Evolutionary conservation across 306 rosid genomes (phyloP).

Genomic region (Prosopis cineraria): DNA sequence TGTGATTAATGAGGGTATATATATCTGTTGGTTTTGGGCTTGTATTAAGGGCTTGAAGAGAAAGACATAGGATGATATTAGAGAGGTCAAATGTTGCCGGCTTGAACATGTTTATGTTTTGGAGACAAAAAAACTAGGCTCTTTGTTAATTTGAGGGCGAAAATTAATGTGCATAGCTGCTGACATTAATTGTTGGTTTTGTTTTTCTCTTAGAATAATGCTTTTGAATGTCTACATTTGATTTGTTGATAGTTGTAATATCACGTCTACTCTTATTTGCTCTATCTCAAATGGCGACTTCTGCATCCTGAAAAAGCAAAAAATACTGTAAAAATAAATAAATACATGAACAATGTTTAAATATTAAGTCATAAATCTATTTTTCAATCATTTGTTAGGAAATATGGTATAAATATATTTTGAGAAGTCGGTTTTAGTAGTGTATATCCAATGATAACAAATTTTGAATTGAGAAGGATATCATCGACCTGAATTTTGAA

Average conservation of each 20-base stretch:
- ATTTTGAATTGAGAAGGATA: no score
- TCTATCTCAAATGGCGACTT: no score
- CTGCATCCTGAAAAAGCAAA: no score
- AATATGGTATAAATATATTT: no score
- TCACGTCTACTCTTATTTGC: neutral
- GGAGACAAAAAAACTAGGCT: neutral
- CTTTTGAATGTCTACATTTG: neutral
- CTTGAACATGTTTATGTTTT: neutral
- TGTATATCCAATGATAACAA: neutral
- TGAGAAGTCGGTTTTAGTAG: no score
- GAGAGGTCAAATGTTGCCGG: slow-evolving; percentile 6
- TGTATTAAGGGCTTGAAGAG: neutral
- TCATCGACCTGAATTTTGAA: no score
- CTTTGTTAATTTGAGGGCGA: neutral
- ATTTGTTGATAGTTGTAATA: neutral
- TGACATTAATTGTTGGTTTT: neutral
- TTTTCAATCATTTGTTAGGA: no score
- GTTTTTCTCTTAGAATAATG: slow-evolving; percentile 7
- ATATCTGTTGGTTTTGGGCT: neutral
- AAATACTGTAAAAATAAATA: no score
- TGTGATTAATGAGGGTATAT: neutral
- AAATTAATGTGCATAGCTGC: neutral
- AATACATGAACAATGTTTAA: no score
- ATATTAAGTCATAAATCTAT: no score
- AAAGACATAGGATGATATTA: neutral